These are phyloP conservation scores for Annulohypoxylon moriforme DNA, from an alignment of 495 filamentous ascomycete genomes.

Conservation along the genomic window DNA sequence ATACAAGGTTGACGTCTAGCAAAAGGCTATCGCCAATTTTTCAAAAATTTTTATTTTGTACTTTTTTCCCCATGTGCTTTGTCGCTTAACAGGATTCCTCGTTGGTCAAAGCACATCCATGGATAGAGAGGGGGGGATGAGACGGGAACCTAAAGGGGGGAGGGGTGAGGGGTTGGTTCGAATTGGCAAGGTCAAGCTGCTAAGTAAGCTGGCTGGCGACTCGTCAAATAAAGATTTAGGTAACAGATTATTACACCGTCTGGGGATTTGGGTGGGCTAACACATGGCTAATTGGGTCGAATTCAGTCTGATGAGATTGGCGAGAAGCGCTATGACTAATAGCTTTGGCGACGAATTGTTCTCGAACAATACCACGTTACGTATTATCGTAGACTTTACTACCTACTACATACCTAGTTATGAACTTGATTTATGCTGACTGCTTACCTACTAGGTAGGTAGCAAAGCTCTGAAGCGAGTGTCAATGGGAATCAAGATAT, in stretches of 20 bases:
- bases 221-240: neutral
- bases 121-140: neutral
- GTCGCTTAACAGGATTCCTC: neutral
- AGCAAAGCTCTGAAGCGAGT: neutral
- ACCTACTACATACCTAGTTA: too few species aligned
- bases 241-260: neutral
- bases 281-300: slow-evolving; percentile 18
- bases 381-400: slow-evolving; percentile 5
- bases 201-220: neutral
- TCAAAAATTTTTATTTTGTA: neutral
- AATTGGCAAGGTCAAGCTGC: too few species aligned
- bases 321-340: slow-evolving; percentile 36
- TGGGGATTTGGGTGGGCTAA: slow-evolving; percentile 21
- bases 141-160: neutral
- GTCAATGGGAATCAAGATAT: too few species aligned
- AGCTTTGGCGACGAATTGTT: slow-evolving; percentile 26
- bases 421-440: neutral
- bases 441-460: neutral
- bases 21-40: neutral
- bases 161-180: neutral
- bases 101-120: neutral
- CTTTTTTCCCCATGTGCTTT: too few species aligned
- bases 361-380: slow-evolving; percentile 39
- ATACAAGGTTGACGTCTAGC: neutral
- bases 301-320: slow-evolving; percentile 29